Conservation (phyloP, 2,329 filamentous ascomycete genomes). For the Neofusicoccum umdonicola region DNA sequence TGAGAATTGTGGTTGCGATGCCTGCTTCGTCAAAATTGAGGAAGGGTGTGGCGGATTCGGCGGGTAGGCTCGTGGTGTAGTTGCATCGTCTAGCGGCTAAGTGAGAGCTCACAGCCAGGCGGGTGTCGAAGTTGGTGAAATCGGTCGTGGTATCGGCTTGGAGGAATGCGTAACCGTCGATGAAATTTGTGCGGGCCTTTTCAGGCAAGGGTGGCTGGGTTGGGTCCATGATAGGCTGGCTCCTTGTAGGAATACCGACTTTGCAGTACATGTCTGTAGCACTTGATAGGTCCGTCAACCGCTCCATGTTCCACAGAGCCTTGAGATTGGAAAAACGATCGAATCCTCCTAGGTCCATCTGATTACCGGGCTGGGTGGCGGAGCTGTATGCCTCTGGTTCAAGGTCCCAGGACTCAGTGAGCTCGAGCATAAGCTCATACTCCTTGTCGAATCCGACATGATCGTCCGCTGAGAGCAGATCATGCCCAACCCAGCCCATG, state of each 20-base stretch:
- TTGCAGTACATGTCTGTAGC: constrained; percentile 59
- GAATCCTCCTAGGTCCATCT: not conserved
- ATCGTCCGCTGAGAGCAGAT: constrained; percentile 47
- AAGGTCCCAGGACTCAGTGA: constrained; percentile 63
- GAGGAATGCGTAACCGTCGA: constrained; percentile 53
- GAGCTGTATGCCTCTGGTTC: constrained; percentile 24
- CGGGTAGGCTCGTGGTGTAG: not conserved
- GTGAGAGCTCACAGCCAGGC: constrained; percentile 34
- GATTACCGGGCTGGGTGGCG: not conserved
- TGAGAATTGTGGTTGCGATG: constrained; percentile 30
- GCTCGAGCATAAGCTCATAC: constrained; percentile 63
- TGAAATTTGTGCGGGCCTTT: constrained; percentile 55
- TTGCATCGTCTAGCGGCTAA: constrained; percentile 18
- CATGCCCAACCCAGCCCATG: constrained; percentile 73
- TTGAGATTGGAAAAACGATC: not conserved
- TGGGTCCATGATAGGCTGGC: constrained; percentile 51
- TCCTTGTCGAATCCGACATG: constrained; percentile 48
- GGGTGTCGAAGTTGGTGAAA: constrained; percentile 41
- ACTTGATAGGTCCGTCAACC: constrained; percentile 59
- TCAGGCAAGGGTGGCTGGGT: constrained; percentile 58
- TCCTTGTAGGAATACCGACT: constrained; percentile 40
- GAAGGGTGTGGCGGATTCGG: not conserved
- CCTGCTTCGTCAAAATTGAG: not conserved
- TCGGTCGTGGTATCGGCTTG: constrained; percentile 51
- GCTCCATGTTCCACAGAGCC: constrained; percentile 25